Percentiles rank a stretch among this genome's conserved stretches.
These are phyloP conservation scores for Keqinozyma sinolaborantium DNA, from an alignment of 1,139 yeast genomes.

Conservation along the genomic window DNA sequence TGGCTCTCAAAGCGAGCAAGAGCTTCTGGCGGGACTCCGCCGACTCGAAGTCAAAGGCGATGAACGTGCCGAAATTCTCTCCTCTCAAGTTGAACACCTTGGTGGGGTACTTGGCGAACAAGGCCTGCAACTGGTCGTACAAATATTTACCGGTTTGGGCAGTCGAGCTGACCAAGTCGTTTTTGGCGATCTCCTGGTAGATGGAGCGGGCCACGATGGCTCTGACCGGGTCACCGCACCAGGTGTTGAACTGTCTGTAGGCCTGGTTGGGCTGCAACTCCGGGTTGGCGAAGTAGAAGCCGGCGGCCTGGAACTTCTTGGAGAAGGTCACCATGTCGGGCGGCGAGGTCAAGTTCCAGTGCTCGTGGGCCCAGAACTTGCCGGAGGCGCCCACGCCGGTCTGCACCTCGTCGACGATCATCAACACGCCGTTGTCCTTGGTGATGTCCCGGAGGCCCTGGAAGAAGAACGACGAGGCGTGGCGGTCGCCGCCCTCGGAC, in stretches of 20 bases:
- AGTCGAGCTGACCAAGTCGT: slow-evolving; percentile 55
- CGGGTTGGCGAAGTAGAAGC: slow-evolving; percentile 72
- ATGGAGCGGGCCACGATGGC: slow-evolving; percentile 70
- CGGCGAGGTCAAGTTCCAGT: slow-evolving; percentile 66
- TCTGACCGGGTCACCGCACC: slow-evolving; percentile 90
- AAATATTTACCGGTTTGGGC: slow-evolving; percentile 63
- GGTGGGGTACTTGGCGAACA: slow-evolving; percentile 51
- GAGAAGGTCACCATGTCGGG: slow-evolving; percentile 84
- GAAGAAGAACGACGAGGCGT: slow-evolving; percentile 71
- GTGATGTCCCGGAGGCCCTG: slow-evolving; percentile 75
- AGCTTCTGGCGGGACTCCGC: slow-evolving; percentile 56
- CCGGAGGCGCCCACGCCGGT: slow-evolving; percentile 90
- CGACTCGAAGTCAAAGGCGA: slow-evolving; percentile 68
- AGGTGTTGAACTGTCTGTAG: slow-evolving; percentile 84
- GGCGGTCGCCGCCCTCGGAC: slow-evolving; percentile 88
- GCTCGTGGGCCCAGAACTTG: slow-evolving; percentile 83
- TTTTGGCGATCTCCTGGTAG: slow-evolving; percentile 57
- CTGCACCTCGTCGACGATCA: slow-evolving; percentile 83
- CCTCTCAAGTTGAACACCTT: slow-evolving; percentile 63
- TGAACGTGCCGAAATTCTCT: slow-evolving; percentile 68
- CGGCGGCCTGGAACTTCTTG: slow-evolving; percentile 84
- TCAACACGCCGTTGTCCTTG: slow-evolving; percentile 58
- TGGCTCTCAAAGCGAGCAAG: slow-evolving; percentile 50
- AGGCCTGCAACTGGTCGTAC: slow-evolving; percentile 45
- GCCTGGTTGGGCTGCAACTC: slow-evolving; percentile 67